Evolutionary conservation across 192 early-diverging fungal genomes (phyloP).

Genomic region (Oehlia diaphana): DNA sequence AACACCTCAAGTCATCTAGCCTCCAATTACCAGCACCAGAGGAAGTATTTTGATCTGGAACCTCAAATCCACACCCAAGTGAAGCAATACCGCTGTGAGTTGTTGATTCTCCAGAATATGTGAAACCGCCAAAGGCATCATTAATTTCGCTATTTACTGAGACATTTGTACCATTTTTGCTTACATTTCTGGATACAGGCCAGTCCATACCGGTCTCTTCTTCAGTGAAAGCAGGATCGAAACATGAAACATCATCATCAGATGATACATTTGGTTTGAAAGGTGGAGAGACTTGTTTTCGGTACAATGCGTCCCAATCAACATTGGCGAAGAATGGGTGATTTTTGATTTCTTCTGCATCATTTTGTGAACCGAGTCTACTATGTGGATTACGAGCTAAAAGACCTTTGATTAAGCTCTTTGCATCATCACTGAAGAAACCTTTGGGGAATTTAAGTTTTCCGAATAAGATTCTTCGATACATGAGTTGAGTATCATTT

Average conservation of each 20-base stretch:
- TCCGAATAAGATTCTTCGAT: constrained; percentile 65
- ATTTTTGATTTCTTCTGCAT: constrained; percentile 68
- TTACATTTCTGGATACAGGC: constrained; percentile 22
- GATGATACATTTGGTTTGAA: constrained; percentile 49
- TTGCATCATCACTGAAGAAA: constrained; percentile 26
- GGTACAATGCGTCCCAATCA: constrained; percentile 62
- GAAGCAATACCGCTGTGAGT: background rate
- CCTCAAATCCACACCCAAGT: background rate
- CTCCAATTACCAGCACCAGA: background rate
- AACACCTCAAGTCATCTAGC: background rate
- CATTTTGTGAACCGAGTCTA: constrained; percentile 60
- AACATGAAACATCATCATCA: constrained; percentile 30
- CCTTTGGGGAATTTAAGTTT: constrained; percentile 51
- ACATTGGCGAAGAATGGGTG: constrained; percentile 72
- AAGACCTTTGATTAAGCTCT: constrained; percentile 42
- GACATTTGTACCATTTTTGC: constrained; percentile 27
- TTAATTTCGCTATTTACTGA: constrained; percentile 9
- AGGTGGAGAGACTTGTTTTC: constrained; percentile 60
- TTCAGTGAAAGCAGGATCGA: constrained; percentile 30
- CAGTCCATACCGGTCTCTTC: constrained; percentile 23
- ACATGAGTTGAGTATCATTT: constrained; percentile 62
- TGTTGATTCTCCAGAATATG: constrained; percentile 23
- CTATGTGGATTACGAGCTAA: constrained; percentile 57
- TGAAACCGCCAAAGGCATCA: constrained; percentile 23
- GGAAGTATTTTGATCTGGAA: background rate